Base-by-base conservation (phyloP, 495 filamentous ascomycete species). In the Aspergillus avenaceus region DNA sequence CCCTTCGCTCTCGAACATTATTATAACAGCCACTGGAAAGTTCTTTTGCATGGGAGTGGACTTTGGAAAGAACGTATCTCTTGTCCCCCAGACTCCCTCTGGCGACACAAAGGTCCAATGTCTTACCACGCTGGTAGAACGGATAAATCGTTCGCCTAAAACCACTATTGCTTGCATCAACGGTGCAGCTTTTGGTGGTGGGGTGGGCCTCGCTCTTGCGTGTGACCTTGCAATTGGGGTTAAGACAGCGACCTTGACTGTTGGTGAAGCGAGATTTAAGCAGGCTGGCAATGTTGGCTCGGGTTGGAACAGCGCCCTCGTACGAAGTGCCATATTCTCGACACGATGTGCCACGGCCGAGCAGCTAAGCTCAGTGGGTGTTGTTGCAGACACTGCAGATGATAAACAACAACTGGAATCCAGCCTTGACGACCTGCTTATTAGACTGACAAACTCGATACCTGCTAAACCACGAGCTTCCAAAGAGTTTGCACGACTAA, bases 31-130 rank as follows among this genome's bases (percentile, higher is more conserved):
- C 0, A 57, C 49, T 7, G 71, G 70, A 0, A 62, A 53, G 34
- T 74, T 62, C 56, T 74, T 74, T 47, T 74, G 70, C 44, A 69
- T 65, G n/a, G 70, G 71, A 12, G 69, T 71, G 67, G 68, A 73
- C 25, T 49, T 68, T 1, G 54, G 50, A 4, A 63, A 59, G 16
- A 49, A 42, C 3, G 60, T 47, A 27, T 55, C 55, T 1, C 49
- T 55, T 12, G 53, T 60, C 11, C 57, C 52, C 2, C 52, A 63
- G 12, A 25, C 9, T 2, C 37, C 49, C 1, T 37, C 47, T 2
- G 60, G 52, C 21, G 42, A 62, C 8, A 46, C 50, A 12, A 53
- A 65, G 19, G 66, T 63, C 42, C n/a, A 45, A 0, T 40, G 56
- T 0, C 36, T 71, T 8, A 57, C 54, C 0, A 41, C 29, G 0